Base-by-base conservation (phyloP, 257 asterid genomes). In the Nicotiana noctiflora region DNA sequence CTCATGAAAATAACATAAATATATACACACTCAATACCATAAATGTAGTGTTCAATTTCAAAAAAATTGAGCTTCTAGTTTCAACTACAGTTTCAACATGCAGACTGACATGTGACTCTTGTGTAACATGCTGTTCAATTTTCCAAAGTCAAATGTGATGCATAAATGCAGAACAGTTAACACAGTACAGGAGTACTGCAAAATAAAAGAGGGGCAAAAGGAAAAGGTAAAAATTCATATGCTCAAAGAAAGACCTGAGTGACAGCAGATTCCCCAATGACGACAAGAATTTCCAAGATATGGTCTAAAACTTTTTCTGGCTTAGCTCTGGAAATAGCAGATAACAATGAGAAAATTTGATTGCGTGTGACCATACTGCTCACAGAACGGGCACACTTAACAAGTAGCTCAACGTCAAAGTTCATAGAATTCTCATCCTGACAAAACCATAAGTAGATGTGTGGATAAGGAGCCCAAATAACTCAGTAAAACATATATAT, bases 231-330 rank as follows among this genome's bases (percentile, higher is more conserved):
- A 52, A 80, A 66, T 57, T 18, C 12, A 56, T 4, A 81, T 46
- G 64, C 37, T 51, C 82, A 79, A 49, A 64, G 76, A 84, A 76
- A 82, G 84, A 96, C 99, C 99, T 94, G 97, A 76, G 90, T 83
- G 32, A 90, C 80, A 49, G 97, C 91, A 75, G 95, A 90, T 79
- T 93, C 97, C 59, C 95, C 98, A 60, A 88, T 83, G 67, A 90
- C 88, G 46, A 86, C 79, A 59, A 94, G 90, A 82, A 96, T 90
- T 83, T 92, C 97, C 7, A 90, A 72, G 83, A 90, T 88, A 79
- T 90, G 93, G 84, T 88, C 93, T 89, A 90, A 86, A 81, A 96
- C 93, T 84, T 89, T 83, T 40, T 88, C 96, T 27, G 99, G 99
- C 77, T 89, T 75, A 75, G 92, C 87, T 88, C 88, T 92, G 60